These are phyloP conservation scores for Cryptosporidium sp. DNA, from an alignment of 169 alveolate species.

Conservation along the genomic window DNA sequence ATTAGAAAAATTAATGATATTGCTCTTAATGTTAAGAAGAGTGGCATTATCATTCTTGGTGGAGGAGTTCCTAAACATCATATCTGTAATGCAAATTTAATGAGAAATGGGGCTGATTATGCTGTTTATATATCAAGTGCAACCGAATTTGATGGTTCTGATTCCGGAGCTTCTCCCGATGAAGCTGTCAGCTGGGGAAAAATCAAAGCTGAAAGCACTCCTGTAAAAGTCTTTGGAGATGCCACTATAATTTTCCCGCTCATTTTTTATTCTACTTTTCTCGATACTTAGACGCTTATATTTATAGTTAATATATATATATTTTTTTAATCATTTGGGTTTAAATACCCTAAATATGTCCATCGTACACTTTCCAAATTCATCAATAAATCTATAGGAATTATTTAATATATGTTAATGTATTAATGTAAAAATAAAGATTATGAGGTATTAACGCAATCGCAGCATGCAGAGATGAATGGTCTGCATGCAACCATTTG, in stretches of 20 bases:
- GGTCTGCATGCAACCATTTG: not conserved
- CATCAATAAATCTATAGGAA: not conserved
- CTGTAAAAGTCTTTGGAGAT: conserved; percentile 97
- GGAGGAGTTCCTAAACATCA: conserved; percentile 99
- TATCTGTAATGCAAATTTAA: conserved; percentile 97
- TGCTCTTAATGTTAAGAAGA: conserved; percentile 91
- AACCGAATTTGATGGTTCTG: conserved; percentile 98
- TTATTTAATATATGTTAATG: not conserved
- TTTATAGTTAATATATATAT: not conserved
- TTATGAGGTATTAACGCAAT: not conserved
- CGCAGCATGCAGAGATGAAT: no score
- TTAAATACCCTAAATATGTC: conserved; percentile 67
- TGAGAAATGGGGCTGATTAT: conserved; percentile 99
- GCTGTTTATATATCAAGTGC: conserved; percentile 98
- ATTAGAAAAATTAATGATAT: conserved; percentile 92
- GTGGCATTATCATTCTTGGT: conserved; percentile 98
- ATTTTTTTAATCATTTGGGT: not conserved
- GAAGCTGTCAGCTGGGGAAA: conserved; percentile 99
- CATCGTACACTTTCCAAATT: conserved; percentile 12
- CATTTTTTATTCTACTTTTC: conserved; percentile 66
- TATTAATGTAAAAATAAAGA: not conserved
- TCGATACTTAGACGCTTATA: not conserved
- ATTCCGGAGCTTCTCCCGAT: conserved; percentile 99
- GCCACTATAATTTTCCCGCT: conserved; percentile 95
- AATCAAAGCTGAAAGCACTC: conserved; percentile 92